Evolutionary conservation across 805 yeast species (phyloP), one percentile per base, ranked within the genome.

Genomic region (Metschnikowia orientalis): DNA sequence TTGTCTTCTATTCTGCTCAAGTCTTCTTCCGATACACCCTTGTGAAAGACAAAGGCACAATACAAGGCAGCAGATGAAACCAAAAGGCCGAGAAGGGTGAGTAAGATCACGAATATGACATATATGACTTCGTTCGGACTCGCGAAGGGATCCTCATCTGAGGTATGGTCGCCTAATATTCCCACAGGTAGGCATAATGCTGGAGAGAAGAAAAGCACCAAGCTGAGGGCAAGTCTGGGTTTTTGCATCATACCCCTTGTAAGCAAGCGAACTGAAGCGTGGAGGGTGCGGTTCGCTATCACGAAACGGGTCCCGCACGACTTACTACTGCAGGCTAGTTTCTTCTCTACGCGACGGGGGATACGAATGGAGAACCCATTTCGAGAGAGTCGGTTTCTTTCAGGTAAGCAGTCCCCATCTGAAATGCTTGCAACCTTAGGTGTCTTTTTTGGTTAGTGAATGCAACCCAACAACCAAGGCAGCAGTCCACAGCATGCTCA

Each of bases 1-100:
- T 45, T 45, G 14, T 45, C 47, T 14, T 45, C 48, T 26, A 39
- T 38, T 18, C 41, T 18, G 24, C 33, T 34, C 11, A 23, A 13
- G 13, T 23, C 30, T 7, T 34, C 43, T 10, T 33, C 34, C n/a
- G 36, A 17, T 18, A 19, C 20, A n/a, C 20, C 16, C 9, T 18
- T 23, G 19, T 32, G 32, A 8, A 34, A 30, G 11, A 23, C 34
- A 6, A 38, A 29, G 8, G 28, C 27, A 23, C 27, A 23, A 12
- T 30, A 23, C 5, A 30, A 27, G 8, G 33, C 33, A 23, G 22
- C 23, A 11, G 19, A 32, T 13, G 14, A 32, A 12, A 38, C n/a
- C 12, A 29, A 18, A 16, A 30, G 16, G 8, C 33, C 21, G 20
- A 29, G 20, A 19, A 37, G 23, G 11, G 29, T 26, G 14, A 37